Evolutionary conservation across 2,329 filamentous ascomycete genomes (phyloP), one percentile per base, ranked within the genome.

Genomic region (Pseudogymnoascus pannorum): DNA sequence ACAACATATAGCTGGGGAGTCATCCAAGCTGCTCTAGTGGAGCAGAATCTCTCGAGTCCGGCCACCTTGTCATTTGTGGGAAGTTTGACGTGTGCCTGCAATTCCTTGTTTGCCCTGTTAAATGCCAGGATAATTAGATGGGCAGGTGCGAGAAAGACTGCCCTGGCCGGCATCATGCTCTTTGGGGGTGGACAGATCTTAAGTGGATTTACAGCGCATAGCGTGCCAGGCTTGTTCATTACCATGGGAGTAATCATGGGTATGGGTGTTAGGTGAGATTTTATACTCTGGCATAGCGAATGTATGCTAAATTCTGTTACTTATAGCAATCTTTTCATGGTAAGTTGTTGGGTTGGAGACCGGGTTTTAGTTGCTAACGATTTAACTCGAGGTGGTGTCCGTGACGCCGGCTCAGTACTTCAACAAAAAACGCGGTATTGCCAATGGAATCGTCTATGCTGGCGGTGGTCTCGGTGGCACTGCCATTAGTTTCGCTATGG

Each of bases 1-100:
- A 81, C 77, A 0, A 76, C 76, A 6, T 84, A 84, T 67, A 78
- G 77, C 64, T 87, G 84, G 83, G 85, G 84, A 22, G 77, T 87
- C 0, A 73, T 86, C 54, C 84, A 87, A 70, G 76, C 76, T 3
- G 82, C 78, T 0, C 75, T 87, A 1, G 78, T 85, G 2, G 71
- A 78, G 33, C 72, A 78, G 8, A 74, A 75, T 0, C 71, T 84
- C 1, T 76, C 76, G 0, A 75, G 76, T 0, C 75, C 82, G 0
- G 79, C 79, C 0, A 83, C 79, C 0, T 73, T 87, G 20, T 79
- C 82, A 1, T 87, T 85, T 64, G 79, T 87, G 2, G 84, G 83
- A 1, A 81, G 79, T 0, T 66, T 86, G 11, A 74, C 76, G 7
- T 73, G 79, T 1, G 77, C 80, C 0, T 75, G 79, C 60, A 78